Evolutionary conservation across 306 rosid species (phyloP).

Genomic region (Phaseolus lunatus): DNA sequence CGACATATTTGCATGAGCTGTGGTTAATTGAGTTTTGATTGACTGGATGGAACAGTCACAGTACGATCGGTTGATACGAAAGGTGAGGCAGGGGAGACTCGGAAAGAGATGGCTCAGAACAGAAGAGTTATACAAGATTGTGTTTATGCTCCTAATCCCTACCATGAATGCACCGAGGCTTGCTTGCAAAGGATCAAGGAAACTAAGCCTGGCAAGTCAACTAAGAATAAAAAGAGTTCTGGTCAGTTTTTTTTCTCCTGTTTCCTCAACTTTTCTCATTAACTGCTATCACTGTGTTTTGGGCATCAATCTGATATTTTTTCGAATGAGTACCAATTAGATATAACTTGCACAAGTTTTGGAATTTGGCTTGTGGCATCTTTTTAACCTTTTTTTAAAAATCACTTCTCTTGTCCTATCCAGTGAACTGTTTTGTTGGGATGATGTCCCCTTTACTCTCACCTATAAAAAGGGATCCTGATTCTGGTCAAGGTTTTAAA

Average conservation of each 20-base stretch:
- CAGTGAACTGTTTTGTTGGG: not conserved
- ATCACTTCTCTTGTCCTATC: slow-evolving; percentile 11
- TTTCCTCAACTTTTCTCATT: not conserved
- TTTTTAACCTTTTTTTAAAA: not conserved
- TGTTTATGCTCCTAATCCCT: slow-evolving; percentile 75
- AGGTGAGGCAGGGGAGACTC: slow-evolving; percentile 40
- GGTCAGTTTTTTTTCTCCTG: slow-evolving; percentile 53
- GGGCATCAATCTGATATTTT: not conserved
- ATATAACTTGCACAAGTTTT: not conserved
- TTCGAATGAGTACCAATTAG: not conserved
- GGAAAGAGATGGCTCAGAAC: slow-evolving; percentile 65
- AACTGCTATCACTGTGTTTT: not conserved
- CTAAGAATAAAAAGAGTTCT: slow-evolving; percentile 61
- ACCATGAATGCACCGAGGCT: slow-evolving; percentile 81
- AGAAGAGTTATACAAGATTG: slow-evolving; percentile 69
- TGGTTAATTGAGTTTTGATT: slow-evolving; percentile 20
- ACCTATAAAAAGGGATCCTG: not conserved
- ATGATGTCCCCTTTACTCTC: not conserved
- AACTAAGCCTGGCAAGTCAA: slow-evolving; percentile 49
- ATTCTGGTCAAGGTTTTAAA: slow-evolving; percentile 1
- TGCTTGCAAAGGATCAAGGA: slow-evolving; percentile 75
- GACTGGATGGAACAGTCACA: slow-evolving; percentile 30
- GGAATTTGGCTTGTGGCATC: slow-evolving; percentile 1
- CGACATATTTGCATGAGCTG: not conserved
- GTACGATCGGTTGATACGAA: slow-evolving; percentile 21